Evolutionary conservation across 192 early-diverging fungal species (phyloP).

Genomic region (Mortierella hygrophila): DNA sequence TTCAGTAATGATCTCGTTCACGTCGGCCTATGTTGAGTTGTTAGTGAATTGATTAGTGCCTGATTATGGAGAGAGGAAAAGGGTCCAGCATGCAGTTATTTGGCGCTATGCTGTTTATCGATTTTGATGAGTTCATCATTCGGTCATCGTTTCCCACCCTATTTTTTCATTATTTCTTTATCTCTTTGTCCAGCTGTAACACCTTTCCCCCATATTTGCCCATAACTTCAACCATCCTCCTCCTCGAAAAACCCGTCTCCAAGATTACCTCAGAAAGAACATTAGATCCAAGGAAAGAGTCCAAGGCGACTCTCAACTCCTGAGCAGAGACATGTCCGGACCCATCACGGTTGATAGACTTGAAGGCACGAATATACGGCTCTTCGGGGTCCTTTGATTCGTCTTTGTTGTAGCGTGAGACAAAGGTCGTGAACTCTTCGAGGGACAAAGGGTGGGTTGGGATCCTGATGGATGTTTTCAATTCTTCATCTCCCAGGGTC

Average conservation of each 20-base stretch:
- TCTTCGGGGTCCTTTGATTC: constrained; percentile 65
- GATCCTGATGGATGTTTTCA: constrained; percentile 40
- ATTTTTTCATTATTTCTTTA: neutral
- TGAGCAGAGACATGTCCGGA: constrained; percentile 74
- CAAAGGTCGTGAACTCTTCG: constrained; percentile 28
- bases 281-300: constrained; percentile 30
- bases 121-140: neutral
- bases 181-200: neutral
- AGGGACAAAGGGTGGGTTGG: constrained; percentile 28
- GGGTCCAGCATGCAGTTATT: neutral
- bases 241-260: neutral
- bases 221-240: too few species aligned
- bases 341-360: constrained; percentile 77
- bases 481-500: constrained; percentile 43
- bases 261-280: constrained; percentile 34
- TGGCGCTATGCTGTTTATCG: neutral
- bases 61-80: neutral
- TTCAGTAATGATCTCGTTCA: constrained; percentile 73
- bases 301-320: constrained; percentile 73
- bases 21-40: constrained; percentile 42
- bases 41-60: neutral
- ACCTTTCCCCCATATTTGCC: neutral
- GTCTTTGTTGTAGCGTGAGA: constrained; percentile 39
- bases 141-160: constrained; percentile 1
- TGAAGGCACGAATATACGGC: constrained; percentile 76